These are phyloP conservation scores for Sporopachydermia quercuum DNA, from an alignment of 805 yeast species.

Conservation along the genomic window DNA sequence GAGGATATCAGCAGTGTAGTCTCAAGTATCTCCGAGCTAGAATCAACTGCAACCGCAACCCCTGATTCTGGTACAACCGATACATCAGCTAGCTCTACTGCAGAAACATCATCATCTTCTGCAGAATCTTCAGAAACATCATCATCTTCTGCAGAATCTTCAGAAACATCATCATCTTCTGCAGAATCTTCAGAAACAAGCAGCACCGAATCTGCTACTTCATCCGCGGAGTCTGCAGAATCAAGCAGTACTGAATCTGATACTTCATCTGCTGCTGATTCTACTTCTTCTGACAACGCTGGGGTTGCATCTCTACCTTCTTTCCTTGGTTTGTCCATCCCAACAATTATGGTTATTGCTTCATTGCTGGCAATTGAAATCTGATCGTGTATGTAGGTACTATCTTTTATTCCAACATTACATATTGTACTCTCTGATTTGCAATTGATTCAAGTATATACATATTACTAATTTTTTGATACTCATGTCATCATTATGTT, in stretches of 20 bases:
- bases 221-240: not conserved
- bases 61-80: not conserved
- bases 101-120: not conserved
- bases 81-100: not conserved
- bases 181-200: not conserved
- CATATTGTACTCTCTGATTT: too few species aligned
- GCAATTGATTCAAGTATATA: too few species aligned
- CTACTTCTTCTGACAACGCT: not conserved
- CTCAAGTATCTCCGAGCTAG: too few species aligned
- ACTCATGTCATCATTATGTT: too few species aligned
- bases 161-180: not conserved
- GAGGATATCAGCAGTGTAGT: too few species aligned
- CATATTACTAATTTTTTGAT: too few species aligned
- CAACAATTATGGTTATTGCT: not conserved
- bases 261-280: not conserved
- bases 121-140: not conserved
- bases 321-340: not conserved
- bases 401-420: not conserved
- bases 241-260: not conserved
- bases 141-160: not conserved
- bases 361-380: not conserved
- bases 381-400: not conserved
- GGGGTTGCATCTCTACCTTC: not conserved
- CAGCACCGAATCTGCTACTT: not conserved
- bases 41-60: not conserved